Evolutionary conservation across 208 protist species (phyloP), one percentile per base, ranked within the genome.

Genomic region (Leishmania tarentolae): DNA sequence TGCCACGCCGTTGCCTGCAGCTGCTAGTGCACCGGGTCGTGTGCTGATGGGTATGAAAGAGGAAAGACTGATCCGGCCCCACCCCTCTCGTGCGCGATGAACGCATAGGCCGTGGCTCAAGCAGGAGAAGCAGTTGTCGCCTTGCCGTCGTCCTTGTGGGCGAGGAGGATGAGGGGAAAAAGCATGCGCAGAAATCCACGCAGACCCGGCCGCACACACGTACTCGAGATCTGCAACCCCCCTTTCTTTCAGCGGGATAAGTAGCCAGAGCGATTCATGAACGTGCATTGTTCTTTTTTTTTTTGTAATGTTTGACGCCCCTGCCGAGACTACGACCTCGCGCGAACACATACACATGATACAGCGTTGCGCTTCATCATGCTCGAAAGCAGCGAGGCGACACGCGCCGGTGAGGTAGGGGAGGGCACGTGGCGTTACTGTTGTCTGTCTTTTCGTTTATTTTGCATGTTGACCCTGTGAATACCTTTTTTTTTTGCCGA

Each of bases 1-100:
- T 89, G 56, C 86, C 86, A 1, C 79, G 69, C 28, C 79, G 80
- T 56, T 44, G 52, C 1, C 46, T 76, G 2, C 79, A 76, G 50
- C 4, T 28, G n/a, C 35, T 76, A 53, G 37, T n/a, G 37, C 65
- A 21, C 37, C n/a, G 73, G 19, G 52, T 42, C 9, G 53, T 56
- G 21, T 76, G 37, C 52, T 76, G 44, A 75, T 59, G 44, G 44
- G 47, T 31, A 5, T 44, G 28, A 47, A 37, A 9, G 9, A 52
- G 24, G 9, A 47, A 47, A 24, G 37, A 50, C 19, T 15, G 68
- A 31, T 0, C 24, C 11, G n/a, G 68, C 68, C 56, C 68, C 42
- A n/a, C 71, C 44, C 13, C 47, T 44, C 28, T 19, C 24, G 17
- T 35, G 42, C 69, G 11, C 37, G 6, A 74, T 7, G 28, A 31